These are phyloP conservation scores for Penicillium sp. DNA, from an alignment of 2,329 filamentous ascomycete genomes.

Conservation along the genomic window DNA sequence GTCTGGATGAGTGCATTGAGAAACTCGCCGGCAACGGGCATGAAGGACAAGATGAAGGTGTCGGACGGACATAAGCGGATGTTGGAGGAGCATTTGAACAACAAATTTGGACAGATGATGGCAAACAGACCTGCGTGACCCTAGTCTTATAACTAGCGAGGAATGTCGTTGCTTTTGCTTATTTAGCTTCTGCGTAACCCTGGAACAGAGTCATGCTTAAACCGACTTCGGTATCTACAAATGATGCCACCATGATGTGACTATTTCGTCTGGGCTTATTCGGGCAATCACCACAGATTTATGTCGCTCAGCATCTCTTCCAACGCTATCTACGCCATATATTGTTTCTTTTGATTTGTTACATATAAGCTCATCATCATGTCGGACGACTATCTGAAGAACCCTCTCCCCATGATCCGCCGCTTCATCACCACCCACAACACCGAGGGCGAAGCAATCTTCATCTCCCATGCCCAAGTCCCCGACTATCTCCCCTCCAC, in stretches of 20 bases:
- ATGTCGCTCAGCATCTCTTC: too few relatives aligned
- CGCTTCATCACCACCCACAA: slow-evolving; percentile 42
- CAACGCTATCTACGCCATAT: too few relatives aligned
- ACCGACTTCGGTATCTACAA: neutral
- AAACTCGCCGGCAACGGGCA: slow-evolving; percentile 48
- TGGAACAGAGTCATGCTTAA: neutral
- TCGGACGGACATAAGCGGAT: slow-evolving; percentile 41
- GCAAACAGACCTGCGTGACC: neutral
- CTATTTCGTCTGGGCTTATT: neutral
- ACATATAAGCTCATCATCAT: slow-evolving; percentile 7
- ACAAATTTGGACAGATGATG: slow-evolving; percentile 22
- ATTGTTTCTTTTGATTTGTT: neutral
- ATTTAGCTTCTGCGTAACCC: neutral
- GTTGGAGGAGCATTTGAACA: slow-evolving; percentile 26
- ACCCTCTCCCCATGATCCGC: slow-evolving; percentile 32
- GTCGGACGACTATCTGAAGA: slow-evolving; percentile 18
- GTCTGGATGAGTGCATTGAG: slow-evolving; percentile 49
- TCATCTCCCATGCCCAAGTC: slow-evolving; percentile 33
- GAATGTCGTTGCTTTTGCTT: neutral
- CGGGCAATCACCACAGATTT: neutral
- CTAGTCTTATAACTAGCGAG: neutral
- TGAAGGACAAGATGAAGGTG: slow-evolving; percentile 46
- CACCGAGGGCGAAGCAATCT: slow-evolving; percentile 36
- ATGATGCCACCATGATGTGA: slow-evolving; percentile 18
- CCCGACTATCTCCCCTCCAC: slow-evolving; percentile 33